Conservation (phyloP, 2,329 filamentous ascomycete genomes). For the Sporothrix phasma region DNA sequence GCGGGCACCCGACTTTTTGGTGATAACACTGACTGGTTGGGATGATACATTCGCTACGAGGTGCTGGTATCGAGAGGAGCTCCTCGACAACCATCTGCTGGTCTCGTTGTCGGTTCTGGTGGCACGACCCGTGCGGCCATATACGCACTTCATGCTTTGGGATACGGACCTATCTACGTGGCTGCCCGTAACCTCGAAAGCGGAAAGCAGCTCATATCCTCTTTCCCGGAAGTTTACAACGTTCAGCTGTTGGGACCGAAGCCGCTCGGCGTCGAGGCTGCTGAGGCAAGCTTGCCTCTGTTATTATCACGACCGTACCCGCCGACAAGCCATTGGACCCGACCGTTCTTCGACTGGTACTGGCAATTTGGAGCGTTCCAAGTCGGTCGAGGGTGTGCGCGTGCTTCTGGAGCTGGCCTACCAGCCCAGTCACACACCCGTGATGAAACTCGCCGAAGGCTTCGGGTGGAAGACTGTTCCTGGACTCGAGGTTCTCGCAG, state of each 20-base stretch:
- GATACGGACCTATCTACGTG: conserved; percentile 77
- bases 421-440: conserved; percentile 69
- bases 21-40: conserved; percentile 92
- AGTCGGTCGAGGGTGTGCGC: conserved; percentile 30
- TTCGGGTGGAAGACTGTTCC: conserved; percentile 75
- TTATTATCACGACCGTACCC: conserved; percentile 84
- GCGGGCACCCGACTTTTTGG: conserved; percentile 54
- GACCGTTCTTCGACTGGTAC: conserved; percentile 55
- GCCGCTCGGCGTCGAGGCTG: conserved; percentile 33
- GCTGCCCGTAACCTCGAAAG: conserved; percentile 67
- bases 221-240: conserved; percentile 66
- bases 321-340: conserved; percentile 75
- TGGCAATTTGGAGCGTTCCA: conserved; percentile 37
- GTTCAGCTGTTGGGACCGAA: conserved; percentile 52
- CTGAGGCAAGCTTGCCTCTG: conserved; percentile 42
- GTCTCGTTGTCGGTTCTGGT: conserved; percentile 79
- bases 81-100: conserved; percentile 38
- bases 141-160: conserved; percentile 74
- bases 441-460: conserved; percentile 75
- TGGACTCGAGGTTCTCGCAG: conserved; percentile 79
- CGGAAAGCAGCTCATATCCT: conserved; percentile 54
- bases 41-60: conserved; percentile 75
- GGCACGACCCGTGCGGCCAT: conserved; percentile 88
- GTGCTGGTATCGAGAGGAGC: conserved; percentile 48
- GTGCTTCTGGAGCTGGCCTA: conserved; percentile 94